phyloP scores from a whole-genome alignment of 495 filamentous ascomycete species.

The Aspergillus indologenus region DNA sequence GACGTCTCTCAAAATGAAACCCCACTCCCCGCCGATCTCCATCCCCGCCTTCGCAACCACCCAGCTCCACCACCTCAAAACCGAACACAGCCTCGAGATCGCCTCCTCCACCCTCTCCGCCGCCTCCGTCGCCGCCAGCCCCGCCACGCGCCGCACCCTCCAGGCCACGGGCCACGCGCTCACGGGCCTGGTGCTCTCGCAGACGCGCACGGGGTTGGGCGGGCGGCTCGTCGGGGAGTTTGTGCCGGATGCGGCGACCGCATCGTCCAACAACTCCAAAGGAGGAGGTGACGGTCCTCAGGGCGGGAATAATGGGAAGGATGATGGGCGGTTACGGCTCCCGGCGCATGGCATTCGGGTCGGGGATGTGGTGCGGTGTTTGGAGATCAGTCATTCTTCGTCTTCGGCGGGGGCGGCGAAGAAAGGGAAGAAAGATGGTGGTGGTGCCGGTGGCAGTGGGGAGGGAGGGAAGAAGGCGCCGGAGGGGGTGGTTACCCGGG shows the following conservation, averaged over 20 bases:
- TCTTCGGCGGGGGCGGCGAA: constrained; percentile 50
- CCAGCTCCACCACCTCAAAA: constrained; percentile 73
- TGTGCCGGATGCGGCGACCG: constrained; percentile 65
- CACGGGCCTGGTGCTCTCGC: constrained; percentile 69
- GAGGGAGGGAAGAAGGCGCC: constrained; percentile 45
- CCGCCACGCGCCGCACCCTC: constrained; percentile 67
- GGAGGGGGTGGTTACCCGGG: constrained; percentile 78
- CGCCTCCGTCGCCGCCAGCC: constrained; percentile 66
- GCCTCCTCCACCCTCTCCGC: constrained; percentile 53
- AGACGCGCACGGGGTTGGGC: constrained; percentile 86
- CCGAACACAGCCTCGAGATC: constrained; percentile 71
- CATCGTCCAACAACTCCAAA: constrained; percentile 24
- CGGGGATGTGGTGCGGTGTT: constrained; percentile 83
- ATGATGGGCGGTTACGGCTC: constrained; percentile 39
- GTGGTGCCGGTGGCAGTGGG: constrained; percentile 40
- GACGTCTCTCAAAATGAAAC: too few relatives aligned
- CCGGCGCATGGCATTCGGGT: constrained; percentile 80
- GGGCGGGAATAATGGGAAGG: constrained; percentile 34
- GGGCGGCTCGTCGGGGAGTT: constrained; percentile 86
- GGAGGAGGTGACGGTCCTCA: constrained; percentile 2
- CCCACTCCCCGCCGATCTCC: constrained; percentile 42
- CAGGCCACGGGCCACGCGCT: constrained; percentile 85
- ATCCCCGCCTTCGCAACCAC: constrained; percentile 72
- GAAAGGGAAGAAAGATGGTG: constrained; percentile 66
- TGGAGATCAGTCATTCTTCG: constrained; percentile 52